Base-by-base conservation (phyloP, 345 rosid species). In the Gossypium longicalyx region DNA sequence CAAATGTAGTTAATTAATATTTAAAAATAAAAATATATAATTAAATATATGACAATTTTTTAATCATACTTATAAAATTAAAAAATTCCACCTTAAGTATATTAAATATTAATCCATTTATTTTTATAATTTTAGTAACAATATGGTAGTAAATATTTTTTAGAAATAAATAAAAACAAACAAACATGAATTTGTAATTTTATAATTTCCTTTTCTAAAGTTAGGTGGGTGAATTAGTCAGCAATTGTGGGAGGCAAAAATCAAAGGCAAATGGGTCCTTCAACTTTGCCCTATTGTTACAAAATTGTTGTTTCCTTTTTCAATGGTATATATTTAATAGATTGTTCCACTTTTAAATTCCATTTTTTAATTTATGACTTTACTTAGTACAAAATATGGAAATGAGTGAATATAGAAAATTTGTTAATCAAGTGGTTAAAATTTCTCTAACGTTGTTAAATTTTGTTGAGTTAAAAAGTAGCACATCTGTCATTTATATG, bases 261-360 rank as follows among this genome's bases (percentile, higher is more conserved):
- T 68, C 74, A 70, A 76, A 73, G 71, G 69, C 73, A 73, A 78
- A 74, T 34, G 76, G 78, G 70, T 75, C 73, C 15, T 9, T 56
- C 12, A 20, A 19, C 27, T 68, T 23, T 22, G 23, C 15, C 49
- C 2, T n/a, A 0, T 16, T 53, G 58, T 20, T 56, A 20, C 12
- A 19, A 54, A 34, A 2, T 19, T 19, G 25, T 54, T 54, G 23
- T 54, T 54, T 3, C 16, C n/a, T 3, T 53, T 2, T 6, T 29
- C 38, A 29, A 29, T 29, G 0, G 5, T 34, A 34, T 5, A 34
- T 34, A 7, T 34, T 29, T 34, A 34, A 34, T 34, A 63, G 27
- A 1, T 66, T 66, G 12, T 44, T 66, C 41, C 6, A 5, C 41
- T 34, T 34, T 34, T 34, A 5, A 34, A 34, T 34, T 34, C 41